phyloP scores from a whole-genome alignment of 768 basidiomycete genomes.

The Clathrus columnatus region DNA sequence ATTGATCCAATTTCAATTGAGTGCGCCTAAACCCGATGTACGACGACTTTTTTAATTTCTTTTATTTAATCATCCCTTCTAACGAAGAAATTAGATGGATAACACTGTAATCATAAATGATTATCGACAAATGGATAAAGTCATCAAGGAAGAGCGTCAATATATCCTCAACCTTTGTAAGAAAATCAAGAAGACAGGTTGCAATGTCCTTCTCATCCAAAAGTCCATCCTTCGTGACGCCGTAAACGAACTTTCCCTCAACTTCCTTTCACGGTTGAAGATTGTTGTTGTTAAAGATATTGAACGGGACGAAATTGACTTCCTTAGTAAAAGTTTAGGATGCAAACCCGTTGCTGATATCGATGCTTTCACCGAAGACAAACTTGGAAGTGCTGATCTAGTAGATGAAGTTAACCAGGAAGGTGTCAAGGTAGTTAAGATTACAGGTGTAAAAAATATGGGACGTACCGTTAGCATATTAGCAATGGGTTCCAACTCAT shows the following conservation, averaged over 20 bases:
- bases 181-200: constrained; percentile 99
- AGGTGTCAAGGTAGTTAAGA: constrained; percentile 86
- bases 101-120: constrained; percentile 99
- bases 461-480: constrained; percentile 94
- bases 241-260: constrained; percentile 95
- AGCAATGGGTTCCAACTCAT: constrained; percentile 85
- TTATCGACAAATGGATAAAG: constrained; percentile 99
- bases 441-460: constrained; percentile 90
- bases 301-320: constrained; percentile 97
- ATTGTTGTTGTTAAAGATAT: constrained; percentile 96
- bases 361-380: constrained; percentile 96
- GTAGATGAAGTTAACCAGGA: constrained; percentile 80
- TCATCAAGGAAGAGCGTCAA: constrained; percentile 97
- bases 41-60: constrained; percentile 27
- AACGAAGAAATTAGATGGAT: constrained; percentile 68
- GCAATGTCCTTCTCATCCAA: constrained; percentile 97
- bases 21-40: constrained; percentile 96
- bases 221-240: constrained; percentile 99
- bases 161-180: constrained; percentile 98
- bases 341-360: constrained; percentile 97
- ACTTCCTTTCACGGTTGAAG: constrained; percentile 93
- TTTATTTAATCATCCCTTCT: constrained; percentile 6
- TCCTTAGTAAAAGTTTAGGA: constrained; percentile 88
- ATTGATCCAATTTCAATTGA: constrained; percentile 96
- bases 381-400: constrained; percentile 91